These are phyloP conservation scores for Starmerella potacharoeniae DNA, from an alignment of 805 yeast species.

Conservation along the genomic window DNA sequence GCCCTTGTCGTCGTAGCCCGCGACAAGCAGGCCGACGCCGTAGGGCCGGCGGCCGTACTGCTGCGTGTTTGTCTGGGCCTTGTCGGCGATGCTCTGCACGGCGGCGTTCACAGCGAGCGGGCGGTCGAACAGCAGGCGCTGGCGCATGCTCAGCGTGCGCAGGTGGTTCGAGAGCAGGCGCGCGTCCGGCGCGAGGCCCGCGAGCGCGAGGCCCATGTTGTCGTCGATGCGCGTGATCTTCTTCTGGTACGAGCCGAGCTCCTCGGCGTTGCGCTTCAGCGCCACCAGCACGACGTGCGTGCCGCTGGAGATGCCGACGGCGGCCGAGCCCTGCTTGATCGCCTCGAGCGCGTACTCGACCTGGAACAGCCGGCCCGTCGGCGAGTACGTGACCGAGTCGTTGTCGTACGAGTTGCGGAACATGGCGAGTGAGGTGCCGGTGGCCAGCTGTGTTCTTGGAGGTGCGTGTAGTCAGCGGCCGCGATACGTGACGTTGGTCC, in stretches of 20 bases:
- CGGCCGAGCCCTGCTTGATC: conserved; percentile 94
- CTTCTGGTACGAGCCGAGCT: conserved; percentile 91
- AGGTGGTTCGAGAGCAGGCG: conserved; percentile 80
- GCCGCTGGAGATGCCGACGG: conserved; percentile 83
- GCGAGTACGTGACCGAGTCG: conserved; percentile 95
- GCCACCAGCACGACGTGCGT: conserved; percentile 88
- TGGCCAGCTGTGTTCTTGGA: too few relatives aligned
- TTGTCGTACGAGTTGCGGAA: conserved; percentile 98
- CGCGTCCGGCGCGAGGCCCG: conserved; percentile 98
- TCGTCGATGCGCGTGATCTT: conserved; percentile 84
- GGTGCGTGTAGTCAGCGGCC: background rate
- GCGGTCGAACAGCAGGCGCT: conserved; percentile 73
- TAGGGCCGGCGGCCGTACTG: conserved; percentile 94
- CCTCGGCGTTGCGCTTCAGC: conserved; percentile 92
- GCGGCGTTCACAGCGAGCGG: conserved; percentile 76
- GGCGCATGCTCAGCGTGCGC: conserved; percentile 83
- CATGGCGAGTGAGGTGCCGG: conserved; percentile 27
- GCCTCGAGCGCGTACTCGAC: conserved; percentile 87
- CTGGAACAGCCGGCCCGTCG: conserved; percentile 85
- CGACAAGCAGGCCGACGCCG: conserved; percentile 87
- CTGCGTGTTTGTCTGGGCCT: conserved; percentile 95
- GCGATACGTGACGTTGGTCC: too few relatives aligned
- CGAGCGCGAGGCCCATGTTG: conserved; percentile 88
- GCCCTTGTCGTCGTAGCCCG: conserved; percentile 88
- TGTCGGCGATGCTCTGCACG: conserved; percentile 78